Evolutionary conservation across 1,284 basidiomycete species (phyloP).

Genomic region (Cryptococcus depauperatus): DNA sequence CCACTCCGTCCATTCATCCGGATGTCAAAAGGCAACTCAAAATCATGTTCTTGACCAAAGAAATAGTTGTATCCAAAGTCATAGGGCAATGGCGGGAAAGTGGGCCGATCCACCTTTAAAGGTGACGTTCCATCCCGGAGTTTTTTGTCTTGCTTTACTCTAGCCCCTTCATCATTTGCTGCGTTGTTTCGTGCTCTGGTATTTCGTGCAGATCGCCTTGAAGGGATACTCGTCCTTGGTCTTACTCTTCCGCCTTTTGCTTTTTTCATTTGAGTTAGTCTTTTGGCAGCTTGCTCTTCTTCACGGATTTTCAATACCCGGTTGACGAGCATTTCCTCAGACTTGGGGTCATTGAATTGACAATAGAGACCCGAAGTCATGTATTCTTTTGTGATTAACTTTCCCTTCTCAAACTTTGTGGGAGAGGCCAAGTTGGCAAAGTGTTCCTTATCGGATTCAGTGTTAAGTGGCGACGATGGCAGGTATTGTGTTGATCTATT

Average conservation of each 20-base stretch:
- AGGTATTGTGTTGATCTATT: too few species aligned
- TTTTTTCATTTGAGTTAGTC: neutral
- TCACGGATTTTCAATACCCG: conserved; percentile 17
- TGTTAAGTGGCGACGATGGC: too few species aligned
- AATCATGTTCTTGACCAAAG: conserved; percentile 36
- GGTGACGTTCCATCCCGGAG: neutral
- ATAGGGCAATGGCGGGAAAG: conserved; percentile 36
- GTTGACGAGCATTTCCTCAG: conserved; percentile 24
- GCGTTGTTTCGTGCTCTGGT: neutral
- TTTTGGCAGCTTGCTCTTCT: conserved; percentile 2
- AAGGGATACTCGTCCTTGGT: neutral
- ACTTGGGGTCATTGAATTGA: conserved; percentile 25
- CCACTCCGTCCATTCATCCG: conserved; percentile 41
- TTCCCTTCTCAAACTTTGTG: too few species aligned
- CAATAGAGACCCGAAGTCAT: conserved; percentile 37
- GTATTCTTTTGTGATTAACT: conserved; percentile 27
- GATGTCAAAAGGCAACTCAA: conserved; percentile 42
- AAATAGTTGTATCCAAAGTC: conserved; percentile 32
- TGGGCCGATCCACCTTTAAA: conserved; percentile 5
- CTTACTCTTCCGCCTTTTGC: neutral
- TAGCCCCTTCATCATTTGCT: neutral
- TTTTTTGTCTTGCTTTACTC: neutral
- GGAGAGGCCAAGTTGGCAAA: too few species aligned
- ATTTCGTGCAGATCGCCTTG: neutral
- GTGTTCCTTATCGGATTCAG: too few species aligned